Base-by-base conservation (phyloP, 345 rosid species). In the Schrenkiella parvula region DNA sequence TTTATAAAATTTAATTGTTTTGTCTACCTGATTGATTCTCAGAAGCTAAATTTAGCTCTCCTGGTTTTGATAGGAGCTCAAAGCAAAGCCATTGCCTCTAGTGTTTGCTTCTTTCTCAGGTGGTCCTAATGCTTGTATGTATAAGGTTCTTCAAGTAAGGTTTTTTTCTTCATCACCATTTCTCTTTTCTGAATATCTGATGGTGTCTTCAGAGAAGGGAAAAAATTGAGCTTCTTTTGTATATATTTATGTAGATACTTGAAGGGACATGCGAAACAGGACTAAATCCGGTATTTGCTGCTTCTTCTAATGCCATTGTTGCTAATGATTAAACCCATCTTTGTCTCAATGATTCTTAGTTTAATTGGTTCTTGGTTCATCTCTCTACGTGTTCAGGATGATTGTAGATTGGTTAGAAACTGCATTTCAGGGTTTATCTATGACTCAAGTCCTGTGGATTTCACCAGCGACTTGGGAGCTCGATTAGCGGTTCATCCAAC, bases 41-140 rank as follows among this genome's bases (percentile, higher is more conserved):
- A 44, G 39, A 59, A 55, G 47, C 48, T 52, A 29, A 29, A 29
- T 29, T 39, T 22, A 31, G 32, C 56, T 52, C 1, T 77, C 0
- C 21, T 18, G 51, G 22, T 68, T 31, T 19, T 55, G 4, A 26
- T 66, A 91, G 97, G 99, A 88, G 80, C 83, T 95, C 8, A 95
- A 89, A 85, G 63, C 64, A 67, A 82, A 84, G 73, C 85, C 87
- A 53, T 77, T 87, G 76, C 99, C 99, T 50, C 54, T 89, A 34
- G 96, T 89, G 53, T 84, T 95, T 46, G 90, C 89, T 17, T 85
- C 99, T 0, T 95, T 91, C 81, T 95, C 96, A 18, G 95, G 97
- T 37, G 99, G 95, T 70, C 90, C 95, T 23, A 89, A 87, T 57
- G 90, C 99, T 23, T 89, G 97, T 78, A 87, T 91, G 96, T 89